A percentile compares a stretch with the other conserved stretches of the same genome.
Conservation (phyloP, 2,329 filamentous ascomycete genomes). For the Sordariomycetes sp. region DNA sequence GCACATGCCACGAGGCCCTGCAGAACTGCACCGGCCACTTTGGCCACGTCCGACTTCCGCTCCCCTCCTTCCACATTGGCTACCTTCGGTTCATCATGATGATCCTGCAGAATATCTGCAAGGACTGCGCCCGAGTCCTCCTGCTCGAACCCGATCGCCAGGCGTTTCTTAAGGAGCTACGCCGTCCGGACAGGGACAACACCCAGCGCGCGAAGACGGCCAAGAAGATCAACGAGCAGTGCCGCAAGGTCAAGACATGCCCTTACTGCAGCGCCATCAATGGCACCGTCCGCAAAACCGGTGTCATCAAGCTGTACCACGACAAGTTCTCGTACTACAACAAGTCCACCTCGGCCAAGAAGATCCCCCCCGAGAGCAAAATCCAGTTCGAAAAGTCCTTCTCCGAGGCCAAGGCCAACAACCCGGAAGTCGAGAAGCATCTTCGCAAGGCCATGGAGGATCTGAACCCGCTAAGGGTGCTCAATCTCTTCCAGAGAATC, state of each 20-base stretch:
- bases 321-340: conserved; percentile 87
- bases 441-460: conserved; percentile 89
- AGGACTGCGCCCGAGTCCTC: conserved; percentile 77
- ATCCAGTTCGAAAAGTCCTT: conserved; percentile 80
- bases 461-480: conserved; percentile 75
- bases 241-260: conserved; percentile 76
- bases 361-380: conserved; percentile 73
- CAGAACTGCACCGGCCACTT: conserved; percentile 91
- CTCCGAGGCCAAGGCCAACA: conserved; percentile 62
- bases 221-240: conserved; percentile 83
- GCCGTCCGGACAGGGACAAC: conserved; percentile 76
- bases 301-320: conserved; percentile 87
- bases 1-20: conserved; percentile 73
- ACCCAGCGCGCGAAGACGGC: conserved; percentile 71
- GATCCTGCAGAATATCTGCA: conserved; percentile 93
- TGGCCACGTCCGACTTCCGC: conserved; percentile 78
- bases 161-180: conserved; percentile 66
- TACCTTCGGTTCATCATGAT: conserved; percentile 90
- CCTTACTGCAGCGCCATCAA: conserved; percentile 74
- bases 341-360: conserved; percentile 77
- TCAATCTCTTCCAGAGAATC: conserved; percentile 88
- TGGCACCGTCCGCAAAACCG: conserved; percentile 83
- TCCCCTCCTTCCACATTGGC: conserved; percentile 92
- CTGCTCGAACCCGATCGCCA: conserved; percentile 72
- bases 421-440: conserved; percentile 81